Percentiles rank a stretch among this genome's conserved stretches.
phyloP scores from a whole-genome alignment of 306 rosid species.

The Mimosa pudica region DNA sequence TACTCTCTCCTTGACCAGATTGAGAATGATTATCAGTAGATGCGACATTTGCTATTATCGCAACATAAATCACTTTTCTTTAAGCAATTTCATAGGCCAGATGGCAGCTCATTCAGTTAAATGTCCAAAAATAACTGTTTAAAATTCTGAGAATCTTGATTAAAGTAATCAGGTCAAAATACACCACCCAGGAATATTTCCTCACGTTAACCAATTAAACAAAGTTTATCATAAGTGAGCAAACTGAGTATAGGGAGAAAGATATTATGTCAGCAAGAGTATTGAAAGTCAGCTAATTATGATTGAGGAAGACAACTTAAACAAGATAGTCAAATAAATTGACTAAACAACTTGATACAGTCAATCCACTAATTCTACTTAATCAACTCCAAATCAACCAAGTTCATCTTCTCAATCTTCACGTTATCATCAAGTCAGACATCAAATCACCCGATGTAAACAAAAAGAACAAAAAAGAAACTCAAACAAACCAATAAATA shows the following conservation, averaged over 20 bases:
- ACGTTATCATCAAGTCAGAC: conserved; percentile 3
- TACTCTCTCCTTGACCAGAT: not conserved
- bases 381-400: conserved; percentile 8
- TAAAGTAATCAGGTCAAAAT: not conserved
- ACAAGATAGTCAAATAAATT: conserved; percentile 30
- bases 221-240: not conserved
- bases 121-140: not conserved
- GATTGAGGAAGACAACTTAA: conserved; percentile 27
- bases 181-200: not conserved
- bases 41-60: not conserved
- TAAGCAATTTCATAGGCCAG: conserved; percentile 3
- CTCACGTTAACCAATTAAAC: not conserved
- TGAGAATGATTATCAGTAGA: conserved; percentile 3
- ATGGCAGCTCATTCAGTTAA: conserved; percentile 13
- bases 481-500: not conserved
- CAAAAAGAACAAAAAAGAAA: not conserved
- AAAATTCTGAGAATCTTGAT: not conserved
- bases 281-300: not conserved
- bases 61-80: not conserved
- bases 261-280: conserved; percentile 9
- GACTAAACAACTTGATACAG: conserved; percentile 23
- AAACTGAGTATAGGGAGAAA: conserved; percentile 10
- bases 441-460: not conserved
- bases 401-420: not conserved
- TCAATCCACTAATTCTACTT: conserved; percentile 20